Percentiles rank a stretch among this genome's conserved stretches.
phyloP scores from a whole-genome alignment of 1,284 basidiomycete species.

The Cryptococcus floricola region DNA sequence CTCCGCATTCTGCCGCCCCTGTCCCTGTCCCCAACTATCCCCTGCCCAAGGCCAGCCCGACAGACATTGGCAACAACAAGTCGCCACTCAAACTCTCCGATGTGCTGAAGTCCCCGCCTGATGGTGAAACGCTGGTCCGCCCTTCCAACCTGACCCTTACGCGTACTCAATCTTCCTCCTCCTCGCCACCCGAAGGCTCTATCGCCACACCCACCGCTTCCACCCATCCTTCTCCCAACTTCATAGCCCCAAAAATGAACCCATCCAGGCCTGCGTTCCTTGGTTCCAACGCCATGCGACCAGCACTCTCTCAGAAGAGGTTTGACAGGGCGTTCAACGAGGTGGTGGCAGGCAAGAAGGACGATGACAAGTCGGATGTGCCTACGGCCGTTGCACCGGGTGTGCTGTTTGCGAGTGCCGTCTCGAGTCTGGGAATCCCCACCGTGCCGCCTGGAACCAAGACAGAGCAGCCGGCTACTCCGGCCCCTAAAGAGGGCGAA shows the following conservation, averaged over 20 bases:
- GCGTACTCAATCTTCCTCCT: constrained; percentile 16
- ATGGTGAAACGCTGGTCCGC: constrained; percentile 11
- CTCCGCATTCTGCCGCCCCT: constrained; percentile 24
- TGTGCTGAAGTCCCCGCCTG: constrained; percentile 42
- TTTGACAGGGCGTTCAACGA: constrained; percentile 47
- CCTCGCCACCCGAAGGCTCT: constrained; percentile 31
- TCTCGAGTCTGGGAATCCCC: constrained; percentile 36
- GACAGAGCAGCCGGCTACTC: neutral
- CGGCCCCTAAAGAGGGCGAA: constrained; percentile 4
- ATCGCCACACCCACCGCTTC: constrained; percentile 35
- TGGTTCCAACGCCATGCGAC: constrained; percentile 12
- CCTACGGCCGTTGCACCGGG: constrained; percentile 44
- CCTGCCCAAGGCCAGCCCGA: constrained; percentile 32
- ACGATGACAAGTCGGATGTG: constrained; percentile 2
- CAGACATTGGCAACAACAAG: constrained; percentile 13
- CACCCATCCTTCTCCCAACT: constrained; percentile 32
- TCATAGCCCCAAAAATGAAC: constrained; percentile 35
- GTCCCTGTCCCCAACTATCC: constrained; percentile 35
- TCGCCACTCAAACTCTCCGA: constrained; percentile 42
- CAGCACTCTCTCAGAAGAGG: constrained; percentile 25
- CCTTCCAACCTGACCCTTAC: constrained; percentile 17
- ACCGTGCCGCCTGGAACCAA: constrained; percentile 24
- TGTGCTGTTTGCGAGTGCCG: constrained; percentile 38
- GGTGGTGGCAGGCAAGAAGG: constrained; percentile 40
- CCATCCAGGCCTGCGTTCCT: constrained; percentile 21